Evolutionary conservation across 2,329 filamentous ascomycete species (phyloP).

Genomic region (Phaeomoniella chlamydospora): DNA sequence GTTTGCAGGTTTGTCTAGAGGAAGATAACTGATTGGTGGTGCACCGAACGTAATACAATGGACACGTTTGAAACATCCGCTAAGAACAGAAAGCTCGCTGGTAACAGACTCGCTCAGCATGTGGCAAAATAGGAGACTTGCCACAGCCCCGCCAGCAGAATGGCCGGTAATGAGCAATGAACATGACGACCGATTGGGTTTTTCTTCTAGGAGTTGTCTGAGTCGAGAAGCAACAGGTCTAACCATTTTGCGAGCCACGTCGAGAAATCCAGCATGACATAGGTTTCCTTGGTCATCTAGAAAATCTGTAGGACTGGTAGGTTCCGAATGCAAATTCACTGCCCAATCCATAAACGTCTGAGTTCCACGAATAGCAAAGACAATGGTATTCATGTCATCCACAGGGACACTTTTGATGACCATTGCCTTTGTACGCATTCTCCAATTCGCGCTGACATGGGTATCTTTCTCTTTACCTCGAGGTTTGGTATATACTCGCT

Average conservation of each 20-base stretch:
- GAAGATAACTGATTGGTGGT: slow-evolving; percentile 60
- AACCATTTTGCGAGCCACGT: slow-evolving; percentile 62
- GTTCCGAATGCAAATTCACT: slow-evolving; percentile 61
- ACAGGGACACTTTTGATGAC: slow-evolving; percentile 68
- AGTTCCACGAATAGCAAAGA: slow-evolving; percentile 72
- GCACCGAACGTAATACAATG: slow-evolving; percentile 82
- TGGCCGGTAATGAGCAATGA: slow-evolving; percentile 76
- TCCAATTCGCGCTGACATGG: slow-evolving; percentile 58
- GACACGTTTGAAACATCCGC: slow-evolving; percentile 58
- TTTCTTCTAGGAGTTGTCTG: slow-evolving; percentile 54
- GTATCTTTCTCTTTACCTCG: slow-evolving; percentile 48
- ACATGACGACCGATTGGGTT: slow-evolving; percentile 49
- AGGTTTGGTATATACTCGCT: slow-evolving; percentile 57
- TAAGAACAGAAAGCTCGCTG: slow-evolving; percentile 57
- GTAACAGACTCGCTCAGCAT: slow-evolving; percentile 49
- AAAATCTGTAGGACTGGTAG: slow-evolving; percentile 51
- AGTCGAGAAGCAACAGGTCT: slow-evolving; percentile 56
- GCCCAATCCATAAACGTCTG: slow-evolving; percentile 76
- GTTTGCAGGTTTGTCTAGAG: slow-evolving; percentile 44
- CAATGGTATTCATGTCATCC: slow-evolving; percentile 63
- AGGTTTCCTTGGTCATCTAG: slow-evolving; percentile 64
- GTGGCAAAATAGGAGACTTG: slow-evolving; percentile 64
- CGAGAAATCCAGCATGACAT: slow-evolving; percentile 69
- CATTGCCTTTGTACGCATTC: slow-evolving; percentile 69
- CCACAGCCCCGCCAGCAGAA: slow-evolving; percentile 73